Base-by-base conservation (phyloP, 73 alveolate genomes). In the Paramecium octaurelia region DNA sequence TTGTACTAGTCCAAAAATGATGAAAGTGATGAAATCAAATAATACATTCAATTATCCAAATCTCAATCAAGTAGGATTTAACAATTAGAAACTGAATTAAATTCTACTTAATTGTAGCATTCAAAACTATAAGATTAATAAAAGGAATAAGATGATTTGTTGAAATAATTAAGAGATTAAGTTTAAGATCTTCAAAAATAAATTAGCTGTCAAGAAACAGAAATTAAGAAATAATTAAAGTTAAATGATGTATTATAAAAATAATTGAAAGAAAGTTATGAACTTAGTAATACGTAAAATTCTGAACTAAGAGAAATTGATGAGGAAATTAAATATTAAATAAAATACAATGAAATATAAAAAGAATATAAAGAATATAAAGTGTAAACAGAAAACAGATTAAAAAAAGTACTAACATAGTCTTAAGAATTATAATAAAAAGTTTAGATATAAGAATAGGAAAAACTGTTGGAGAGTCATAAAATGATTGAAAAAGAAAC, bases 311-410 rank as follows among this genome's bases (percentile, higher is more conserved):
- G 31, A 34, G 84, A 64, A 64, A 23, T 34, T 4, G 69, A 54
- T 54, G 35, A 54, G 6, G 31, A 54, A 0, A 54, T 54, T 20
- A 54, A 54, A 64, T 64, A 64, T 64, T 27, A 64, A 64, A 64
- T 64, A 8, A 64, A 23, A 7, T 64, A 2, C 3, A 64, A 64
- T 64, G 84, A 64, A 1, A 8, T 64, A 16, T 1, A 23, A 27
- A 64, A 64, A 64, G 84, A 64, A 64, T 64, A 14, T 64, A 64
- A 64, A 20, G 84, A 64, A 64, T 64, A 64, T 27, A 64, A 64
- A 64, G 16, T 34, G 31, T 64, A 27, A 34, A 34, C 84, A 12
- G 84, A 64, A 31, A 64, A 34, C 27, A 64, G 84, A 64, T 31
- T 64, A 31, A 64, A 64, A 64, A 27, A 34, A 64, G 84, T 42